phyloP scores from a whole-genome alignment of 2,329 filamentous ascomycete genomes.

The Domatiomyces catenatus region DNA sequence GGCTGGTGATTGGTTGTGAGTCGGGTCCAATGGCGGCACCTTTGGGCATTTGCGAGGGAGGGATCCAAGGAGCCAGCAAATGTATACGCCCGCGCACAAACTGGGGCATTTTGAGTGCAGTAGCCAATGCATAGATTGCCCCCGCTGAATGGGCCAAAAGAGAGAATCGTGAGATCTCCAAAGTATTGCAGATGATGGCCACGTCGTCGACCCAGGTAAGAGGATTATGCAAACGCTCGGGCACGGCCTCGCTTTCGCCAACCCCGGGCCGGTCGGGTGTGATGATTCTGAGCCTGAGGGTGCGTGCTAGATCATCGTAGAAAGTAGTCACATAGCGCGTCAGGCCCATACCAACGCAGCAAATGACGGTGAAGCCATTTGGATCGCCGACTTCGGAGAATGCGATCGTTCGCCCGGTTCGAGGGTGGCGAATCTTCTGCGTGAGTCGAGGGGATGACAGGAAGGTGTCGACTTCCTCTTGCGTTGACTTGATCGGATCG shows the following conservation, averaged over 20 bases:
- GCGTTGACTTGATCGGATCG: constrained; percentile 66
- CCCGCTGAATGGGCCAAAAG: constrained; percentile 91
- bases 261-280: constrained; percentile 90
- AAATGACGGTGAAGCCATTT: constrained; percentile 80
- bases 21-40: constrained; percentile 43
- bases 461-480: constrained; percentile 74
- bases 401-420: constrained; percentile 74
- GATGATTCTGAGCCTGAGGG: constrained; percentile 75
- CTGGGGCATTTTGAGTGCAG: constrained; percentile 86
- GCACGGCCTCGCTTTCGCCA: constrained; percentile 75
- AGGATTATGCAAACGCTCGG: constrained; percentile 68
- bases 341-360: constrained; percentile 93
- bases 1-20: constrained; percentile 62
- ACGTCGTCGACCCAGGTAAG: constrained; percentile 91
- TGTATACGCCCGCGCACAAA: constrained; percentile 91
- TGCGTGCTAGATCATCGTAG: constrained; percentile 86
- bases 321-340: constrained; percentile 94
- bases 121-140: constrained; percentile 93
- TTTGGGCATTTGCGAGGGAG: constrained; percentile 68
- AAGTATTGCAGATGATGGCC: constrained; percentile 75
- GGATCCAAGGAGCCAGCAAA: constrained; percentile 90
- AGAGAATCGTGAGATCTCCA: constrained; percentile 91
- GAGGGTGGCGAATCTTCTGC: constrained; percentile 73
- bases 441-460: constrained; percentile 69
- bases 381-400: constrained; percentile 95